Evolutionary conservation across 169 alveolate genomes (phyloP), one percentile per base, ranked within the genome.

Genomic region (Plasmodium knowlesi): DNA sequence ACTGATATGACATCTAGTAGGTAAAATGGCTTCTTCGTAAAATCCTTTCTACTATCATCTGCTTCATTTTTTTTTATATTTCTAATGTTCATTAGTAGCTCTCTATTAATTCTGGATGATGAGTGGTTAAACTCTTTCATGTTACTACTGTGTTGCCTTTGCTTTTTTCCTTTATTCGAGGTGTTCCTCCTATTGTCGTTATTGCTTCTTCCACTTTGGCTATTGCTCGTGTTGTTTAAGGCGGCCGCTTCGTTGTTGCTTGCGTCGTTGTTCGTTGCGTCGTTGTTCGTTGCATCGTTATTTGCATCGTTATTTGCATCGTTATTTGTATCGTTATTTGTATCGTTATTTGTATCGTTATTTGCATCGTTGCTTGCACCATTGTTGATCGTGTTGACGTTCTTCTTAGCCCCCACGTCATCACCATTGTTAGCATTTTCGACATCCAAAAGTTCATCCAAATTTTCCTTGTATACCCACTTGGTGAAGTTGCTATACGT

Each of bases 401-500:
- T 67, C 71, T 82, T 14, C 54, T 28, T 50, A 1, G 5, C 61
- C 37, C 19, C 14, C n/a, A 67, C 76, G 9, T 82, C 79, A 2
- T 82, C 89, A 12, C 54, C 70, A 22, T 53, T 83, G 61, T 3
- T 30, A 19, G 37, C 37, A 19, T 74, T 50, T 50, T 25, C 93
- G 8, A 9, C 46, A 10, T 67, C 82, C 5, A 89, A 19, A 19
- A 89, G 80, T 14, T 89, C 80, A 79, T 78, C 76, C 82, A 89
- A 25, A 39, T 89, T 89, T 89, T 89, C 94, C 0, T 83, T 80
- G 72, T 89, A 89, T 5, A 89, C 76, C 94, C 94, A 89, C 25
- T 81, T 89, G 30, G 94, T 89, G 32, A 89, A 89, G 57, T 89
- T 89, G 19, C 83, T 81, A 79, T 79, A 89, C 14, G 57, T 67